Conservation (phyloP, 805 yeast genomes). For the Candida vartiovaarae region DNA sequence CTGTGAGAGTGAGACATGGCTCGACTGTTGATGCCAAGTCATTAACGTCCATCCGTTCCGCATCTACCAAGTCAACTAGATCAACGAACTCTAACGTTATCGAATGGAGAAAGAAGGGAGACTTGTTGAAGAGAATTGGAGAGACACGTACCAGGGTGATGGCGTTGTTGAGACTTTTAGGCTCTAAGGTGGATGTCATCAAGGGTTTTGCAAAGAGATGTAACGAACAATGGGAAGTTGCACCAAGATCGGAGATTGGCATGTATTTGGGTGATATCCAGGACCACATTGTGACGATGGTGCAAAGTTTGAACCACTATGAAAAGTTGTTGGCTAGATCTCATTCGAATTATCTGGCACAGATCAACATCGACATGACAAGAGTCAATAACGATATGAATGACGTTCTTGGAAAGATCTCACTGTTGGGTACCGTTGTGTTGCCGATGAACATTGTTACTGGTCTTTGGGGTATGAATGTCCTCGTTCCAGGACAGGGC, state of each 20-base stretch:
- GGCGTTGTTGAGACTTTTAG: slow-evolving; percentile 77
- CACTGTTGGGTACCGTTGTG: slow-evolving; percentile 91
- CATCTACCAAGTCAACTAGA: slow-evolving; percentile 25
- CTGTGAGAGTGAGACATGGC: slow-evolving; percentile 2
- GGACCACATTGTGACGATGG: slow-evolving; percentile 97
- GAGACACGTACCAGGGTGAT: slow-evolving; percentile 92
- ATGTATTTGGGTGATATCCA: slow-evolving; percentile 96
- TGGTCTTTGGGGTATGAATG: slow-evolving; percentile 99
- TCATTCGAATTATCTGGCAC: slow-evolving; percentile 95
- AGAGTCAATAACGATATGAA: slow-evolving; percentile 94
- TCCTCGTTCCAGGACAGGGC: slow-evolving; percentile 89
- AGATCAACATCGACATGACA: slow-evolving; percentile 96
- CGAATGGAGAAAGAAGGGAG: slow-evolving; percentile 90
- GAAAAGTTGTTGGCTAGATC: slow-evolving; percentile 89
- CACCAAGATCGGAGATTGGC: slow-evolving; percentile 81
- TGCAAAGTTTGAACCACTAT: slow-evolving; percentile 87
- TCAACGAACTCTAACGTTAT: slow-evolving; percentile 35
- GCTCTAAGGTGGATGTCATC: slow-evolving; percentile 95
- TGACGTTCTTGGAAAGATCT: slow-evolving; percentile 89
- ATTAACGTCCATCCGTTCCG: slow-evolving; percentile 18
- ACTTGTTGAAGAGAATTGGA: slow-evolving; percentile 90
- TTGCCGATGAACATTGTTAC: slow-evolving; percentile 93
- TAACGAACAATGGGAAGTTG: slow-evolving; percentile 74
- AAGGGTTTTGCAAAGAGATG: slow-evolving; percentile 91
- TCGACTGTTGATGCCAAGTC: slow-evolving; percentile 15